Evolutionary conservation across 768 basidiomycete genomes (phyloP), one percentile per base, ranked within the genome.

Genomic region (Leccinellum luteum): DNA sequence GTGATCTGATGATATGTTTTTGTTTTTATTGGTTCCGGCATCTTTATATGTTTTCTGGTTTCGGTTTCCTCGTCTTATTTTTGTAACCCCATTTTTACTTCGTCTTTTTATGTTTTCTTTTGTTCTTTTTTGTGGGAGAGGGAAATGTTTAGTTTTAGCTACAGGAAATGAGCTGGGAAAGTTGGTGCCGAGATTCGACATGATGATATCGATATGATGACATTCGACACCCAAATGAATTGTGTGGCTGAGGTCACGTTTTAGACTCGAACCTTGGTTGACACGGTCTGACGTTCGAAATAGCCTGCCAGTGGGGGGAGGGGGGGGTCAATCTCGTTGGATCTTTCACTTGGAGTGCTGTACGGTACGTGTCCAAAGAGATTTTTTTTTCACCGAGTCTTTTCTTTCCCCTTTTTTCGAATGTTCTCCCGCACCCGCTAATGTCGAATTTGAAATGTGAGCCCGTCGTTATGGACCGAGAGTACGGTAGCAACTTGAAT

Each of bases 401-500:
- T 43, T 43, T 5, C 10, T 43, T 43, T n/a, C n/a, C n/a, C 41
- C 41, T 19, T 17, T 43, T 43, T 43, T 41, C 2, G 10, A n/a
- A 9, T 41, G 17, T 53, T 32, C 48, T 43, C 32, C 45, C 38
- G 38, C 41, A 43, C n/a, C n/a, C 38, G 38, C 38, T 41, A 41
- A 19, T 19, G 13, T n/a, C 31, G 56, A 47, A 23, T 50, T 60
- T 44, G 43, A 47, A 60, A 41, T 31, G 19, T 10, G 8, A 21
- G 17, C 41, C 44, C 38, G 28, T 61, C 32, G 50, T 63, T 27
- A 44, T 45, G 44, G 21, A 45, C 44, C 27, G 27, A 48, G 41
- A 19, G 41, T 43, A 43, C 14, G 47, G 47, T 25, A 48, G 47
- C 19, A 49, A 31, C 41, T 41, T n/a, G n/a, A 10, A 19, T n/a